Evolutionary conservation across 352 stramenopile species (phyloP), one percentile per base, ranked within the genome.

Genomic region (Phytophthora hybrid): DNA sequence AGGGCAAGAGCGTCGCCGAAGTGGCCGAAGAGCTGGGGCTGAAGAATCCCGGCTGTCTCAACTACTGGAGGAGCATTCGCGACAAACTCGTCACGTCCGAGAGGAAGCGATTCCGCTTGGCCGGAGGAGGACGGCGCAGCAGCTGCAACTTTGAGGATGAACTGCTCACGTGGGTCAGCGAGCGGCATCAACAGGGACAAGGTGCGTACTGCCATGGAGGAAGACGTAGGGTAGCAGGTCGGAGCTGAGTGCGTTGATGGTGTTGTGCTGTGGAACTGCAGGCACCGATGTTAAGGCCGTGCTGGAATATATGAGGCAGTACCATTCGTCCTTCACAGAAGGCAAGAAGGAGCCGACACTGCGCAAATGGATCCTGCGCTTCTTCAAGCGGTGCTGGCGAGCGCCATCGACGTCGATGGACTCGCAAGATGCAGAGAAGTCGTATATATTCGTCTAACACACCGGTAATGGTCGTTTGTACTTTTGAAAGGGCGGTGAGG

Each of bases 321-420:
- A 79, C 58, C 88, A 93, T 34, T 60, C 88, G 29, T 79, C 78
- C 8, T 94, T 94, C 59, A 91, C 85, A 3, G 82, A 88, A n/a
- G 88, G 88, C 11, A 93, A 94, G 75, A 94, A 93, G 56, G 88
- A 94, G 71, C 75, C 85, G 21, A 93, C 85, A 23, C 74, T 94
- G 59, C 84, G 88, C 63, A 93, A 93, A 55, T 93, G 88, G 88
- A 93, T 94, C 19, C 61, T 94, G 23, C 86, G 88, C 54, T 94
- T 94, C 55, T 94, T 94, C 65, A 91, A 94, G 71, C 85, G 87
- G 8, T 93, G 87, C 55, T 90, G 83, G 76, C 77, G 79, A 57
- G 71, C 72, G 34, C 80, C 80, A 44, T 74, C 72, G 1, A 64
- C 68, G 8, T 74, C 77, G 10, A 84, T 70, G n/a, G 75, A 85